Base-by-base conservation (phyloP, 805 yeast genomes). In the Cyberlindnera lachancei region DNA sequence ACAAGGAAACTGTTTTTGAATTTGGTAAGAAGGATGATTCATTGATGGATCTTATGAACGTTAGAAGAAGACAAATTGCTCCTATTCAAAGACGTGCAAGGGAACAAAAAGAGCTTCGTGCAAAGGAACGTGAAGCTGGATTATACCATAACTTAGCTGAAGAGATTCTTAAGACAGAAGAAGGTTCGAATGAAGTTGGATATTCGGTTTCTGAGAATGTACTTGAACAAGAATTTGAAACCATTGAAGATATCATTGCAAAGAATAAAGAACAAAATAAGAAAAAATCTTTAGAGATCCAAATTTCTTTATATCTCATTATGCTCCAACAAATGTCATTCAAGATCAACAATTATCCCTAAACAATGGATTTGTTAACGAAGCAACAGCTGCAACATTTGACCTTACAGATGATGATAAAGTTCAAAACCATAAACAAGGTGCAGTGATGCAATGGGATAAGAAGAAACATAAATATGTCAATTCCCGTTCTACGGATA, bases 1-100 rank as follows among this genome's bases (percentile, higher is more conserved):
- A 75, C 31, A 80, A 84, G 48, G 97, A 92, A 53, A 92, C 98
- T 0, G 96, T 92, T 4, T 92, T 92, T 54, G 99, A 92, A 57
- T 81, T 87, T 57, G 73, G 77, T 39, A 74, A 78, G 48, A 64
- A 68, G 31, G 69, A 66, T 31, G 84, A 78, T 43, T 79, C 79
- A 42, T 66, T 86, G 52, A 79, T 83, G 24, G 79, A 79, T 33
- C 66, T 92, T 52, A 92, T 92, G 98, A 70, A 77, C 41, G 75
- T 76, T 38, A 68, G 97, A 64, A 70, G 99, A 55, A 69, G 68
- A 38, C 96, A 88, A 54, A 68, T 90, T 35, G 95, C 94, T 1
- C 94, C 94, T 9, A 75, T 88, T 31, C 95, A 88, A 56, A 66
- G 77, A 45, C 72, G 79, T 45, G 87, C 94, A 0, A 66, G 64